Percentiles rank a stretch among this genome's conserved stretches.
These are phyloP conservation scores for Yamadazyma sp. DNA, from an alignment of 805 yeast genomes.

Conservation along the genomic window DNA sequence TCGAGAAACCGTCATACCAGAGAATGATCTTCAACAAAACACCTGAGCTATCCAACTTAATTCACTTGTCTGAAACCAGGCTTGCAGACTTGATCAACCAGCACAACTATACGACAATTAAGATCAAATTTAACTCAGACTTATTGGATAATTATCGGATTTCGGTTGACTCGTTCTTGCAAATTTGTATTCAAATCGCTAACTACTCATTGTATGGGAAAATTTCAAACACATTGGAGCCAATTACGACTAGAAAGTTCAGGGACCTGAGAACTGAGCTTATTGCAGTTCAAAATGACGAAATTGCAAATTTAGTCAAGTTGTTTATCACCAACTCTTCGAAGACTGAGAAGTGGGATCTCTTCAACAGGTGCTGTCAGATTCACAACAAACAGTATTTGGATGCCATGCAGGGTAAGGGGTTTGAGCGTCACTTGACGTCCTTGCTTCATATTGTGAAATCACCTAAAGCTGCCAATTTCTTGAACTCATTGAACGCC, in stretches of 20 bases:
- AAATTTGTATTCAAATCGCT: slow-evolving; percentile 52
- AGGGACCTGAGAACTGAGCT: slow-evolving; percentile 69
- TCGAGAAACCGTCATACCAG: slow-evolving; percentile 36
- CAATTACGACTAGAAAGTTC: slow-evolving; percentile 67
- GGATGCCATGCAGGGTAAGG: slow-evolving; percentile 58
- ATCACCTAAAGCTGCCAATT: slow-evolving; percentile 35
- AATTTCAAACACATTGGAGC: slow-evolving; percentile 50
- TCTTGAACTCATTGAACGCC: slow-evolving; percentile 42
- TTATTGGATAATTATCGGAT: slow-evolving; percentile 41
- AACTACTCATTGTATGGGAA: slow-evolving; percentile 57
- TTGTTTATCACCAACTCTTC: slow-evolving; percentile 58
- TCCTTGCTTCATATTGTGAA: slow-evolving; percentile 59
- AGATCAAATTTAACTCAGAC: slow-evolving; percentile 34
- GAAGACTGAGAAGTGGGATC: slow-evolving; percentile 47
- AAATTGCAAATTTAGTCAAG: slow-evolving; percentile 54
- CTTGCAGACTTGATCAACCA: slow-evolving; percentile 58
- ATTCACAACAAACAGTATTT: slow-evolving; percentile 50
- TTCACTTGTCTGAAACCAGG: slow-evolving; percentile 58
- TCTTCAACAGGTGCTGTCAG: slow-evolving; percentile 50
- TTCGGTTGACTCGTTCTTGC: slow-evolving; percentile 52
- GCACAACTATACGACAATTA: slow-evolving; percentile 51
- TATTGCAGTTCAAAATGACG: slow-evolving; percentile 61
- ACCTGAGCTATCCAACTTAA: slow-evolving; percentile 46
- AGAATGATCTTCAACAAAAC: slow-evolving; percentile 38
- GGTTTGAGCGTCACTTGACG: slow-evolving; percentile 72